Base-by-base conservation (phyloP, 1,284 basidiomycete species). In the Amylostereum areolatum region DNA sequence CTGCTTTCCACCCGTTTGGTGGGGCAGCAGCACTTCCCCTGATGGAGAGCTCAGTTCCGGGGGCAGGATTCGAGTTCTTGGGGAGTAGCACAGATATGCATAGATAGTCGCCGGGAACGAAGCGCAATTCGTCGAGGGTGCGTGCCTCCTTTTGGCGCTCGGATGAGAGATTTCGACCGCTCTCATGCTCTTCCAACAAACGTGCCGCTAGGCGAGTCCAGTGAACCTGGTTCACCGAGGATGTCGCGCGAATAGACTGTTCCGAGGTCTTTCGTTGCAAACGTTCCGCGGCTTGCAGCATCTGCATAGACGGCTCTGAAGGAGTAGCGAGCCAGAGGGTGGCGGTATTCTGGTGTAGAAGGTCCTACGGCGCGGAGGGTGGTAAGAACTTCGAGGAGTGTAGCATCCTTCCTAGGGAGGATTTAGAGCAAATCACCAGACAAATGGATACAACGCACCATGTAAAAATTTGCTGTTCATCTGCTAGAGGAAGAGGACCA, bases 251-350 rank as follows among this genome's bases (percentile, higher is more conserved):
- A 85, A 63, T 85, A 85, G 39, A 90, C 82, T 57, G 77, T 78
- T 24, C 88, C 88, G 39, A 90, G 76, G 41, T 90, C 87, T 66
- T 89, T 89, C 60, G 79, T 76, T 0, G 81, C 67, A 55, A 81
- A 84, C 18, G 77, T 76, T 4, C 87, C 87, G 57, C 83, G 81
- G 59, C 77, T 79, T 5, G 75, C 71, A 7, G 82, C 70, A 62
- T 90, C 88, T 1, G 84, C 83, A 56, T 83, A 90, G 36, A 89
- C 77, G 4, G 85, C 80, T 33, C 83, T 78, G 72, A 90, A 90
- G 9, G 81, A 78, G 65, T 84, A 89, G 25, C 84, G 80, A 1
- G 85, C 85, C 37, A 87, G 78, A 2, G 87, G 85, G 61, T 90
- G 88, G 43, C 82, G 77, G 63, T 84, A 82, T 66, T 89, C 86